Base-by-base conservation (phyloP, 768 basidiomycete species). In the Sporobolomyces pararoseus region DNA sequence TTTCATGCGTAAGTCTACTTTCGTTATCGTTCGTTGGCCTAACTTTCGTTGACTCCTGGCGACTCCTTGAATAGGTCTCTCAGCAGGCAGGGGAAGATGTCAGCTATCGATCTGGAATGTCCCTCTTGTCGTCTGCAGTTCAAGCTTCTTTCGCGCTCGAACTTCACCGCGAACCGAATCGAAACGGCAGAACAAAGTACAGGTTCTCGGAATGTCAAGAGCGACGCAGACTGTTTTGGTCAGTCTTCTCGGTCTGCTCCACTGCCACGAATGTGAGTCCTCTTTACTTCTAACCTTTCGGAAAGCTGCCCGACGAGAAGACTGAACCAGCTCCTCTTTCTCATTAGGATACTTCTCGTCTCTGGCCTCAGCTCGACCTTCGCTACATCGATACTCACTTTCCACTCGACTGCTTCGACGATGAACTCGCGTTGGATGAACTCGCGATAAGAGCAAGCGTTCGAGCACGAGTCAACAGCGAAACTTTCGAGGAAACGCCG, bases 391-490 rank as follows among this genome's bases (percentile, higher is more conserved):
- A 72, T 58, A 52, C 47, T 42, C 63, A 65, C 35, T 67, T 72
- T 13, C 71, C 71, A 1, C 71, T 72, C 46, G 71, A 72, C 47
- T 72, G 71, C 51, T 59, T 46, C 46, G 66, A 72, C 25, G 51
- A 52, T 13, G 71, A 72, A 32, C 66, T 72, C 19, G 7, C 23
- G 7, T 53, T 70, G 63, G 68, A 72, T 44, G 71, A 72, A 39
- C 57, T 52, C 10, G 62, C 63, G 3, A 51, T 63, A 2, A 44
- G 63, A 23, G 71, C 71, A 16, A 46, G 66, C 16, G 42, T 60
- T 0, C 63, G 68, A 2, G 58, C 44, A 7, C 37, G 66, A 1
- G 3, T 34, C 2, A 21, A 42, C 1, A 63, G 21, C 31, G 66
- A 39, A 14, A 5, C n/a, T 3, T 55, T 50, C 31, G 63, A 72